Percentiles rank a stretch among this genome's conserved stretches.
phyloP scores from a whole-genome alignment of 176 grass and related monocot species.

The Juncus inflexus region DNA sequence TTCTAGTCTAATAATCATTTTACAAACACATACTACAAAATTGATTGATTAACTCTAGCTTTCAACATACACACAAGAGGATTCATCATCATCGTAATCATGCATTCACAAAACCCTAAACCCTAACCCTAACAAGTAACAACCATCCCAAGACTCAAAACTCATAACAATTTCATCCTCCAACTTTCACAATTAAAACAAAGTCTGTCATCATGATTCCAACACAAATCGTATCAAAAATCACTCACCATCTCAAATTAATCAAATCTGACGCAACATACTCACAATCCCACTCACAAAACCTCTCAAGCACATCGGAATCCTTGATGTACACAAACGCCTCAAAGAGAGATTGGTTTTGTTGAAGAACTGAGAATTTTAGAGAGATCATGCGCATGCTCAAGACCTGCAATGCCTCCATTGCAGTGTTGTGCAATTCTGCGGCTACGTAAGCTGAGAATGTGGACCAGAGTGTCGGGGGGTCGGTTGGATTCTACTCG shows the following conservation, averaged over 20 bases:
- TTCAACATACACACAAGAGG: too few species aligned
- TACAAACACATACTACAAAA: too few species aligned
- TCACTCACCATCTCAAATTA: slow-evolving; percentile 73
- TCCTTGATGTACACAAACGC: slow-evolving; percentile 73
- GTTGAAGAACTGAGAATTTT: slow-evolving; percentile 34
- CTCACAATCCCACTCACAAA: slow-evolving; percentile 36
- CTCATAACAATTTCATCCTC: slow-evolving; percentile 12
- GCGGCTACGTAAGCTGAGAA: slow-evolving; percentile 55
- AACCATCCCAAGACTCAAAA: neutral
- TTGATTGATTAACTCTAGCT: too few species aligned
- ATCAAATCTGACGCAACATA: slow-evolving; percentile 50
- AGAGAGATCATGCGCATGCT: slow-evolving; percentile 73
- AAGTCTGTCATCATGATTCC: slow-evolving; percentile 53
- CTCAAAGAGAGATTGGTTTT: slow-evolving; percentile 45
- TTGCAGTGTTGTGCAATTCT: slow-evolving; percentile 49
- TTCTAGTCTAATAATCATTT: too few species aligned
- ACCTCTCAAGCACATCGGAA: slow-evolving; percentile 44
- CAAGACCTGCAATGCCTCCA: slow-evolving; percentile 72
- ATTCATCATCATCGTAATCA: too few species aligned
- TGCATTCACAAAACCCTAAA: too few species aligned
- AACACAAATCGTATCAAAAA: slow-evolving; percentile 61
- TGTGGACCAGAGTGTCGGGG: slow-evolving; percentile 48
- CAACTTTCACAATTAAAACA: slow-evolving; percentile 43
- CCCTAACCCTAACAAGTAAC: too few species aligned
- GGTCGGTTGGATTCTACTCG: slow-evolving; percentile 58